These are phyloP conservation scores for Ophiostoma populinum DNA, from an alignment of 2,329 filamentous ascomycete species.

Conservation along the genomic window DNA sequence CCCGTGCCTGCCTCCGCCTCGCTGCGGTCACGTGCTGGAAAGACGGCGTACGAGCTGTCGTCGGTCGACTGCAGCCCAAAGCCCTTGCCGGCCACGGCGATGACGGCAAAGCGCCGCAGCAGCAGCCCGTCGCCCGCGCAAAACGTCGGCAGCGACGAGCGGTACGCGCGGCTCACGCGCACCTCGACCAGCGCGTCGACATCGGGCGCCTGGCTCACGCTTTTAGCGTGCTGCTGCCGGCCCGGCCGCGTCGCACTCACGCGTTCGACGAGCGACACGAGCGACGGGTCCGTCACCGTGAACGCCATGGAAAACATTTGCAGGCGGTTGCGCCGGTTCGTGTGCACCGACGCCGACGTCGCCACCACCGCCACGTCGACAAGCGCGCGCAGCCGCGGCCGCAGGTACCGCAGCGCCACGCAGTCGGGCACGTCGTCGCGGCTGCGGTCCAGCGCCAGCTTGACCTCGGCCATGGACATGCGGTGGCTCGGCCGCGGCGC, in stretches of 20 bases:
- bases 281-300: constrained; percentile 33
- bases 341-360: constrained; percentile 21
- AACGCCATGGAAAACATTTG: constrained; percentile 43
- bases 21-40: constrained; percentile 16
- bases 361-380: constrained; percentile 38
- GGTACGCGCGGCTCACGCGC: constrained; percentile 40
- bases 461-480: constrained; percentile 20
- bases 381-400: constrained; percentile 29
- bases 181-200: constrained; percentile 34
- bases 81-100: constrained; percentile 33
- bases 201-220: no score
- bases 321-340: constrained; percentile 35
- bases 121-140: constrained; percentile 39
- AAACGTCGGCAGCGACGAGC: constrained; percentile 36
- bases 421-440: constrained; percentile 34
- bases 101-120: constrained; percentile 36
- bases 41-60: constrained; percentile 44
- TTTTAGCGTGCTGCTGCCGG: constrained; percentile 18
- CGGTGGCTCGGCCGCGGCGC: background rate
- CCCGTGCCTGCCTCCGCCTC: no score
- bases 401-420: constrained; percentile 32
- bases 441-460: constrained; percentile 28
- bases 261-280: constrained; percentile 14
- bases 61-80: constrained; percentile 39
- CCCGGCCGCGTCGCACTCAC: constrained; percentile 3